Conservation (phyloP, 2,329 filamentous ascomycete species). For the Phyllosticta citriasiana region DNA sequence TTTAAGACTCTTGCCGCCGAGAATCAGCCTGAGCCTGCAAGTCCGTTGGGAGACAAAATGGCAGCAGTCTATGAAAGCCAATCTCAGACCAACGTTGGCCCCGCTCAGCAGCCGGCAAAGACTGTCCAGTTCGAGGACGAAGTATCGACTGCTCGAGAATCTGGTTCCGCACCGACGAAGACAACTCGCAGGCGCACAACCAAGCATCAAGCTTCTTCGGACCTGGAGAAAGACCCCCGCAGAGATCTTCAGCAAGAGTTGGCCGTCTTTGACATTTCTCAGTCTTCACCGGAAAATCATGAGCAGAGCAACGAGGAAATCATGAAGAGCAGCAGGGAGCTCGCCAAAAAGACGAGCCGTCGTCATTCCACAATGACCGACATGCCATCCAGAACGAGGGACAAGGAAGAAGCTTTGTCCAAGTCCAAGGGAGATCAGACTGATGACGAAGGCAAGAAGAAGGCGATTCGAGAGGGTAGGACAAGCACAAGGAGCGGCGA, state of each 20-base stretch:
- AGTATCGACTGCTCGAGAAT: slow-evolving; percentile 23
- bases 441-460: slow-evolving; percentile 4
- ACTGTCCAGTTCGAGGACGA: slow-evolving; percentile 12
- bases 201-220: slow-evolving; percentile 10
- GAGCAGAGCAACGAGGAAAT: slow-evolving; percentile 13
- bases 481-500: background rate
- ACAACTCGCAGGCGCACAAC: slow-evolving; percentile 17
- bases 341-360: slow-evolving; percentile 20
- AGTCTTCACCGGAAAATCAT: slow-evolving; percentile 20
- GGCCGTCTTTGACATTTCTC: slow-evolving; percentile 26
- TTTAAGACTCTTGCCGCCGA: slow-evolving; percentile 21
- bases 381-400: slow-evolving; percentile 11
- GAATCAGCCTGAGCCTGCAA: slow-evolving; percentile 15
- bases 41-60: slow-evolving; percentile 27
- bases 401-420: background rate
- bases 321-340: slow-evolving; percentile 20
- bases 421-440: slow-evolving; percentile 2
- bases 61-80: slow-evolving; percentile 8
- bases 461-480: slow-evolving; percentile 13
- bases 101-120: slow-evolving; percentile 11
- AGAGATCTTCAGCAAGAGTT: slow-evolving; percentile 11
- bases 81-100: slow-evolving; percentile 1
- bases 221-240: background rate
- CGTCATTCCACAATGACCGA: slow-evolving; percentile 25
- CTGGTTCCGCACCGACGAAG: slow-evolving; percentile 22